Percentiles rank a stretch among this genome's conserved stretches.
These are phyloP conservation scores for Saturnispora halmiae DNA, from an alignment of 805 yeast species.

Conservation along the genomic window DNA sequence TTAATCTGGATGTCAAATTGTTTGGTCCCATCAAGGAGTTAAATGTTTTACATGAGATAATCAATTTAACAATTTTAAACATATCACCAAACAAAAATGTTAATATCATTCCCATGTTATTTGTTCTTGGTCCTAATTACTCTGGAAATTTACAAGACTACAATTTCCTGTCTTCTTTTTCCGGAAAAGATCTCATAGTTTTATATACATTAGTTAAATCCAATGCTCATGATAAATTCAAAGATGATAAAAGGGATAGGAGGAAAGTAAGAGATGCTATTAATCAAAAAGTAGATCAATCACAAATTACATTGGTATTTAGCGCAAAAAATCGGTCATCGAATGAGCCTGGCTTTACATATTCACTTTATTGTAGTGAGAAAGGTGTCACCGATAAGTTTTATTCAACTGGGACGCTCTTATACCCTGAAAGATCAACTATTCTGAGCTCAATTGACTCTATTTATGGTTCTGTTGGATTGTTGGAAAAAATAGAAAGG, in stretches of 20 bases:
- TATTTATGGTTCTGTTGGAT: slow-evolving; percentile 44
- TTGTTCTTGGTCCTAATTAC: slow-evolving; percentile 40
- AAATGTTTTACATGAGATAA: slow-evolving; percentile 1
- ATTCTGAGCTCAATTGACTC: slow-evolving; percentile 26
- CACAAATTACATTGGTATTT: slow-evolving; percentile 5
- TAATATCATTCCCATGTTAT: slow-evolving; percentile 9
- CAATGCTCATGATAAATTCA: too few relatives aligned
- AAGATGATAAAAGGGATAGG: background rate
- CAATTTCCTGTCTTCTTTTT: slow-evolving; percentile 29
- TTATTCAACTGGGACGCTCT: background rate
- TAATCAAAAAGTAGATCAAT: background rate
- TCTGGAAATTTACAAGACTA: slow-evolving; percentile 35
- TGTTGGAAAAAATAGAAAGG: slow-evolving; percentile 39
- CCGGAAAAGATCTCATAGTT: slow-evolving; percentile 2
- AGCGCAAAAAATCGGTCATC: background rate
- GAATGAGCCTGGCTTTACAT: background rate
- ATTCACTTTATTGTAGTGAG: background rate
- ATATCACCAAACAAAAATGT: slow-evolving; percentile 19
- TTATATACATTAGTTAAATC: background rate
- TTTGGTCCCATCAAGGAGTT: background rate
- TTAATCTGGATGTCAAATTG: background rate
- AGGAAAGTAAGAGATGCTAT: background rate
- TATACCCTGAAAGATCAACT: background rate
- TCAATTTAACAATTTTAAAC: slow-evolving; percentile 23
- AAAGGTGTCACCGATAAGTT: background rate